Conservation (phyloP, 2,329 filamentous ascomycete species). For the Microsporum audouinii region DNA sequence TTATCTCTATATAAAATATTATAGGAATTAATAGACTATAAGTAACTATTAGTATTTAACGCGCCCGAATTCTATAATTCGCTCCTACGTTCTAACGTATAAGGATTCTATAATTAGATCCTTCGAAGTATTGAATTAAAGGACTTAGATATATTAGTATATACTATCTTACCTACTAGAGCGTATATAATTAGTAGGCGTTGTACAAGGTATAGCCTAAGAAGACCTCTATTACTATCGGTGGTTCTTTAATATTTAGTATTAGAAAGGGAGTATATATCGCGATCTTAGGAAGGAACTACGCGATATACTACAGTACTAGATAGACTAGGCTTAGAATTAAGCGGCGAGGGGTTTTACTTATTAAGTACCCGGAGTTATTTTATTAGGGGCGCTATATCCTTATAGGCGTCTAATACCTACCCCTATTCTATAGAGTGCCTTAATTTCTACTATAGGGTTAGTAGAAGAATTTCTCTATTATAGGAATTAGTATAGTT, state of each 20-base stretch:
- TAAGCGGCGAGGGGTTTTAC: neutral
- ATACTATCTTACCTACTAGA: neutral
- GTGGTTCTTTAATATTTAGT: neutral
- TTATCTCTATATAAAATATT: neutral
- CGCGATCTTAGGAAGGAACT: neutral
- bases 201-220: neutral
- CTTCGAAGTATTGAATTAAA: neutral
- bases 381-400: neutral
- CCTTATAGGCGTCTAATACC: neutral
- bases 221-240: neutral
- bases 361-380: neutral
- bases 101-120: neutral
- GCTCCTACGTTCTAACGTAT: neutral
- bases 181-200: neutral
- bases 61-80: neutral
- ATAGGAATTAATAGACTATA: neutral
- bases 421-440: neutral
- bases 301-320: neutral
- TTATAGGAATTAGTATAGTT: neutral
- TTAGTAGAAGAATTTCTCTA: neutral
- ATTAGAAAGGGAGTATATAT: too few relatives aligned
- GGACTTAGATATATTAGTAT: neutral
- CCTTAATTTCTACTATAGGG: neutral
- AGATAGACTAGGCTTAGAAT: neutral
- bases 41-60: neutral